Evolutionary conservation across 345 rosid genomes (phyloP).

Genomic region (Murraya koenigii): DNA sequence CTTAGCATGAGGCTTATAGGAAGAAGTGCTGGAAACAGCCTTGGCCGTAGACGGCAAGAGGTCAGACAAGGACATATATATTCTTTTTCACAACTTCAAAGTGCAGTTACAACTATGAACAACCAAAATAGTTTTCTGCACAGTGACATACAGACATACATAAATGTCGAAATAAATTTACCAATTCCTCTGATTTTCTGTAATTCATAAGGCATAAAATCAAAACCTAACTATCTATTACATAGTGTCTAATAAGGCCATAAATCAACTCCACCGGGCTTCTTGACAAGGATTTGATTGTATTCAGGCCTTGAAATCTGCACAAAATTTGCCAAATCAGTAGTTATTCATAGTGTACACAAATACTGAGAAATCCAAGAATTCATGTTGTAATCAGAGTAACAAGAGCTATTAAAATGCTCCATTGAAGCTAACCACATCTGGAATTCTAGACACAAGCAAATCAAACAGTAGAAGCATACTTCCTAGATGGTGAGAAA

Average conservation of each 20-base stretch:
- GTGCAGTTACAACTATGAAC: neutral
- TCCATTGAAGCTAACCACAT: neutral
- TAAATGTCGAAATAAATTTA: neutral
- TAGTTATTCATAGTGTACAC: neutral
- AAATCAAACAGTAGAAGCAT: neutral
- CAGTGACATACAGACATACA: neutral
- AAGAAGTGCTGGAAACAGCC: no score
- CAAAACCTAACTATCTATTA: neutral
- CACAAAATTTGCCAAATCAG: conserved; percentile 2
- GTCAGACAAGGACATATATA: no score
- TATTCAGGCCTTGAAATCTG: conserved; percentile 66
- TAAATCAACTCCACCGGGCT: conserved; percentile 51
- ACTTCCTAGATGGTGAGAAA: neutral
- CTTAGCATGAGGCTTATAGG: no score
- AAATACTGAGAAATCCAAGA: neutral
- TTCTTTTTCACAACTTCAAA: neutral
- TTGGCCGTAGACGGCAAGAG: no score
- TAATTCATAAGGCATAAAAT: neutral
- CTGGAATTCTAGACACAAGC: neutral
- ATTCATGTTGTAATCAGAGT: neutral
- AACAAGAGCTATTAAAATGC: neutral
- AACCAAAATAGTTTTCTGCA: neutral
- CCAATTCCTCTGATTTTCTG: neutral
- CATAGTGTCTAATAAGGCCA: conserved; percentile 39
- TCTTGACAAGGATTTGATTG: conserved; percentile 64